Percentiles rank a stretch among this genome's conserved stretches.
These are phyloP conservation scores for Magnaporthales sp. DNA, from an alignment of 2,329 filamentous ascomycete genomes.

Conservation along the genomic window DNA sequence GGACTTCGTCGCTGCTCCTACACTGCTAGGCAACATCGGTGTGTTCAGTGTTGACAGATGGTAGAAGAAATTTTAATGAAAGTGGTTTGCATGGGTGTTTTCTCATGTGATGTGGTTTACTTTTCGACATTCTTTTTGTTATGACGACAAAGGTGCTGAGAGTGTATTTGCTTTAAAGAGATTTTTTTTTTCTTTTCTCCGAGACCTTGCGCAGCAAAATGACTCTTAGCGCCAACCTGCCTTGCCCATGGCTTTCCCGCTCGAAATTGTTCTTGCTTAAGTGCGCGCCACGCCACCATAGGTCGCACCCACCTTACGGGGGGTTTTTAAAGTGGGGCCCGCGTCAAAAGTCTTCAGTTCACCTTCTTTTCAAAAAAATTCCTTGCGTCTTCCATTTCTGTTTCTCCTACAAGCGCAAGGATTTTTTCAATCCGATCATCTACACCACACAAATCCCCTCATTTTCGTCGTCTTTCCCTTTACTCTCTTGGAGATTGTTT, in stretches of 20 bases:
- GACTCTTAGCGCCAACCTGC: neutral
- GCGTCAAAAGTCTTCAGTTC: slow-evolving; percentile 14
- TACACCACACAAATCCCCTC: slow-evolving; percentile 10
- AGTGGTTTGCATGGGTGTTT: neutral
- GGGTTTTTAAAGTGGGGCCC: slow-evolving; percentile 4
- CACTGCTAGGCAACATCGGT: neutral
- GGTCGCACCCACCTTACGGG: neutral
- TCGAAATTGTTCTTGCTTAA: neutral
- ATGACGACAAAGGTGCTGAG: neutral
- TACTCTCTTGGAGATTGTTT: slow-evolving; percentile 34
- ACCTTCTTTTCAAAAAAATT: slow-evolving; percentile 12
- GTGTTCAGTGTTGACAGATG: neutral
- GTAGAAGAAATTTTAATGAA: neutral
- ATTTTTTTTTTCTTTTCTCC: neutral
- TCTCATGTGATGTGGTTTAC: neutral
- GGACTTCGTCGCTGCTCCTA: neutral
- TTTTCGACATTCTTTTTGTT: neutral
- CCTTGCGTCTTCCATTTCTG: neutral
- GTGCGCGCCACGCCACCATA: neutral
- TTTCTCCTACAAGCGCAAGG: slow-evolving; percentile 15
- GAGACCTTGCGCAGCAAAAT: neutral
- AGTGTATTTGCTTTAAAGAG: neutral
- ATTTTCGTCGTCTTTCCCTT: slow-evolving; percentile 27
- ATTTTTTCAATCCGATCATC: slow-evolving; percentile 23
- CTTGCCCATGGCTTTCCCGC: neutral